Conservation (phyloP, 2,329 filamentous ascomycete species). For the Eurotiales sp. region DNA sequence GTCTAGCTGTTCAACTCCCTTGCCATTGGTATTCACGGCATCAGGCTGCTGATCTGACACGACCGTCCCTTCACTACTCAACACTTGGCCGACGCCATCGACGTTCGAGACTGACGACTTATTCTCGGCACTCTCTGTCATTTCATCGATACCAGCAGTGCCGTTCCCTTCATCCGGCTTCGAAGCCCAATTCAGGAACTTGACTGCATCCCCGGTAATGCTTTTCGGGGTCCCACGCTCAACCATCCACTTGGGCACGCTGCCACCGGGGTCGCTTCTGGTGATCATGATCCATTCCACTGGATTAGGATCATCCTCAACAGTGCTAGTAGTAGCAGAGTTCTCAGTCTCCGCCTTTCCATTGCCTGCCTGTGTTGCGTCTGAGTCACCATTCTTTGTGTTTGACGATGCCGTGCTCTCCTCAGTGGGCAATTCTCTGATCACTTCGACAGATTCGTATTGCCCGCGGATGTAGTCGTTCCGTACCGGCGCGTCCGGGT, state of each 20-base stretch:
- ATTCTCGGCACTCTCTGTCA: conserved; percentile 6
- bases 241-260: conserved; percentile 85
- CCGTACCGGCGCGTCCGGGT: conserved; percentile 67
- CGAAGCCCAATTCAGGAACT: conserved; percentile 76
- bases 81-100: background rate
- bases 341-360: conserved; percentile 21
- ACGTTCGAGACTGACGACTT: too few relatives aligned
- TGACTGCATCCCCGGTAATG: conserved; percentile 73
- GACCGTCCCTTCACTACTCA: conserved; percentile 1
- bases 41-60: conserved; percentile 7
- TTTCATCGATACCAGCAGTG: conserved; percentile 9
- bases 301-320: conserved; percentile 50
- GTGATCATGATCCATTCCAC: conserved; percentile 95
- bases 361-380: conserved; percentile 10
- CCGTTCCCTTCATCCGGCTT: conserved; percentile 31
- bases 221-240: conserved; percentile 80
- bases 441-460: conserved; percentile 90
- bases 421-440: conserved; percentile 63
- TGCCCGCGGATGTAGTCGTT: conserved; percentile 74
- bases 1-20: conserved; percentile 5
- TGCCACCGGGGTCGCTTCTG: conserved; percentile 81
- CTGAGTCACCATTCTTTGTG: background rate
- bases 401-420: background rate
- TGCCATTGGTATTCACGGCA: background rate
- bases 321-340: too few relatives aligned